Conservation (phyloP, 768 basidiomycete genomes). For the Mycena chlorophos region DNA sequence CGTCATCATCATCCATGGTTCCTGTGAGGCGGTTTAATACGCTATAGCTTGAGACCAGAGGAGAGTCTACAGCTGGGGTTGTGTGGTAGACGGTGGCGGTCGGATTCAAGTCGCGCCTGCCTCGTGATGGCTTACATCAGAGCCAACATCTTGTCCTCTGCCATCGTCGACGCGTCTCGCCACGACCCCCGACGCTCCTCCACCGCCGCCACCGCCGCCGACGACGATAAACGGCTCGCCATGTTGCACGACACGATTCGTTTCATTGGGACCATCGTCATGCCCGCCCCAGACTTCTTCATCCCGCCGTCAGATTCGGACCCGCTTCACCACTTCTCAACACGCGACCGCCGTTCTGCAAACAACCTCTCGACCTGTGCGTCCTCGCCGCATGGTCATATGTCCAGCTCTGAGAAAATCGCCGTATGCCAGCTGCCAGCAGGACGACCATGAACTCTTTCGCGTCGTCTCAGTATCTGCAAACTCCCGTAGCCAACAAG, state of each 20-base stretch:
- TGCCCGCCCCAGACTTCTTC: not conserved
- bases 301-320: slow-evolving; percentile 21
- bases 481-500: not conserved
- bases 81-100: no score
- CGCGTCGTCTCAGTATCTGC: slow-evolving; percentile 5
- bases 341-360: slow-evolving; percentile 9
- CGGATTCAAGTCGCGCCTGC: no score
- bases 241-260: slow-evolving; percentile 1
- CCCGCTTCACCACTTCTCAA: slow-evolving; percentile 19
- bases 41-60: no score
- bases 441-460: slow-evolving; percentile 11
- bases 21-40: no score
- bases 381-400: not conserved
- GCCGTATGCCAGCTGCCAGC: slow-evolving; percentile 9
- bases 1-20: slow-evolving; percentile 90
- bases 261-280: not conserved
- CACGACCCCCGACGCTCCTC: no score
- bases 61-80: no score
- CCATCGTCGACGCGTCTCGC: no score
- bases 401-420: not conserved
- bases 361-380: slow-evolving; percentile 13
- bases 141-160: no score
- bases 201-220: no score
- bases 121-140: no score
- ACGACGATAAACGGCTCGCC: no score